Evolutionary conservation across 2,329 filamentous ascomycete genomes (phyloP), one percentile per base, ranked within the genome.

Genomic region (Cucurbitaria berberidis): DNA sequence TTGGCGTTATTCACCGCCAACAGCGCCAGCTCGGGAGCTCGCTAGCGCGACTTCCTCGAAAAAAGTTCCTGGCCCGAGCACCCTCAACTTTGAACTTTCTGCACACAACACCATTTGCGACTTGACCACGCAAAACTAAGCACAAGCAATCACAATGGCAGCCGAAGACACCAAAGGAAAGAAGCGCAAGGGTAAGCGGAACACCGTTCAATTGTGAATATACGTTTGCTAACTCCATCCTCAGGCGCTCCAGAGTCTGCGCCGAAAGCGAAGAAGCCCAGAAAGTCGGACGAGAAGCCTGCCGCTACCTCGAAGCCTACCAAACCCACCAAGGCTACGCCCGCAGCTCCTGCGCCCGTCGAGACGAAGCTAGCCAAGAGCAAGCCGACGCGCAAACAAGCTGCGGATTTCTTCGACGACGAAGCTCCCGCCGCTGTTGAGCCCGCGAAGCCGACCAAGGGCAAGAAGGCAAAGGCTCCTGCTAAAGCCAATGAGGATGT

Each of bases 131-230:
- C 42, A 45, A 51, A 46, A 57, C 51, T 30, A 49, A 46, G 45
- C 43, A 57, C 43, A 49, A 32, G 34, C 46, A 46, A 18, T 53
- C 50, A 72, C 67, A 74, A 85, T 85, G 83, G 81, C 81, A 48
- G 78, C 78, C 59, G 81, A 82, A 65, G 69, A 72, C 29, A 75
- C 76, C 60, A 82, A 82, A 63, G 75, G 75, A 35, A 85, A 81
- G 69, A 85, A 85, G 79, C 80, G 81, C 73, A 83, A 83, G 67
- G 78, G 81, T 81, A 71, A 35, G 67, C 32, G 1, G 9, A 42
- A n/a, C 22, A 11, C 6, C 21, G 7, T 24, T 24, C 36, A 26
- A 45, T 51, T 48, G 62, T 11, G 21, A 26, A 43, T 8, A 19
- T 32, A 57, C 59, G 3, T 11, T 21, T n/a, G 42, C 59, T 57